Evolutionary conservation across 2,329 filamentous ascomycete genomes (phyloP), one percentile per base, ranked within the genome.

Genomic region (Fusarium annulatum): DNA sequence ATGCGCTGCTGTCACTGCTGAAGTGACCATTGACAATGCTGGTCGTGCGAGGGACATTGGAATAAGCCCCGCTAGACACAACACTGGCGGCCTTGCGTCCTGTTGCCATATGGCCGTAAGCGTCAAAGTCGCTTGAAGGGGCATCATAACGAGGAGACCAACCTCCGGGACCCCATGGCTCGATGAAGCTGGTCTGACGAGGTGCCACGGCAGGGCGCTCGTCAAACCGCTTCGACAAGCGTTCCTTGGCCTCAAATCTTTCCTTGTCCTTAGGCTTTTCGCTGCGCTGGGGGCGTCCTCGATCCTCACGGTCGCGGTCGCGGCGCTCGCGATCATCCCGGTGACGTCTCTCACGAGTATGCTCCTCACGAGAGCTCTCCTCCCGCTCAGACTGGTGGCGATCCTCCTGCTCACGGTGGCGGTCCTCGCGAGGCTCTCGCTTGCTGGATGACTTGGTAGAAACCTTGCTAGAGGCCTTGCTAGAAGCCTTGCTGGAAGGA

Each of bases 141-240:
- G 73, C 61, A 46, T 76, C 71, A 65, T 78, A 78, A 28, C 65
- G 69, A 69, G 76, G 69, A 68, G 76, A 79, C 70, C 80, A 76
- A 71, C 78, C 78, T 73, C 75, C 76, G 61, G 80, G 78, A 68
- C 80, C 79, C 80, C 79, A 81, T 49, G 72, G 74, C 55, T 82
- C 81, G 33, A 81, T 79, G 76, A 80, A 82, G 79, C 80, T 82
- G 64, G 78, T 71, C 48, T 79, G 79, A 51, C 78, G 80, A 69
- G 73, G 53, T 41, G 60, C 65, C 55, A 52, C 43, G 11, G 76
- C 64, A 26, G 80, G 81, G 49, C 77, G 77, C 60, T 82, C 80
- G 38, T 82, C 82, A 68, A 84, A 84, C 34, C 82, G 81, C 61
- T 77, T 78, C 36, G 80, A 80, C 59, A 84, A 78, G 21, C 82